Conservation (phyloP, 768 basidiomycete species). For the Termitomyces sp. region DNA sequence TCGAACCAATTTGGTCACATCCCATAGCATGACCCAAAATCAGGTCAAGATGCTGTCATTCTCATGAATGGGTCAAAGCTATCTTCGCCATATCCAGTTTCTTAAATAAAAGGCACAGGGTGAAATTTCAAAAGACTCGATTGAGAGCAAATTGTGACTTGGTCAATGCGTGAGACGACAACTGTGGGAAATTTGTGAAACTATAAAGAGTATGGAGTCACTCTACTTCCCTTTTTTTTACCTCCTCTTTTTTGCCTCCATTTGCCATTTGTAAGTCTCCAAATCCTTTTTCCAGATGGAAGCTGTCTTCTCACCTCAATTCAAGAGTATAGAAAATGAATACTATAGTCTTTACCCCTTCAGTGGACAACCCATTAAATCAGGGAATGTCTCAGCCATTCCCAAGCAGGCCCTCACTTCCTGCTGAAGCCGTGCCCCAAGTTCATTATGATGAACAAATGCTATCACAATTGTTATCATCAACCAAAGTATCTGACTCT, state of each 20-base stretch:
- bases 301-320: background rate
- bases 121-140: no score
- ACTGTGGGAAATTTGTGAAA: background rate
- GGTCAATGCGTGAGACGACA: conserved; percentile 2
- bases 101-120: no score
- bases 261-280: background rate
- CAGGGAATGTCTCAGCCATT: background rate
- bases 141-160: background rate
- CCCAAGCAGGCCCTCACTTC: background rate
- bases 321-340: background rate
- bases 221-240: no score
- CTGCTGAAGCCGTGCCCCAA: background rate
- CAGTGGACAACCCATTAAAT: conserved; percentile 10
- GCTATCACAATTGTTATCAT: background rate
- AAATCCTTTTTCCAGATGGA: no score
- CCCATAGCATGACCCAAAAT: no score
- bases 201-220: background rate
- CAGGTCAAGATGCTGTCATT: no score
- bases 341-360: background rate
- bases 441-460: background rate
- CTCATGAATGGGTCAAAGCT: background rate
- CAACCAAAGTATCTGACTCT: background rate
- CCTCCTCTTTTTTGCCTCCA: background rate
- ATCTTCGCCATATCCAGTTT: no score
- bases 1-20: no score